A percentile compares a stretch with the other conserved stretches of the same genome.
phyloP scores from a whole-genome alignment of 306 rosid genomes.

The Astragalus membranaceus region DNA sequence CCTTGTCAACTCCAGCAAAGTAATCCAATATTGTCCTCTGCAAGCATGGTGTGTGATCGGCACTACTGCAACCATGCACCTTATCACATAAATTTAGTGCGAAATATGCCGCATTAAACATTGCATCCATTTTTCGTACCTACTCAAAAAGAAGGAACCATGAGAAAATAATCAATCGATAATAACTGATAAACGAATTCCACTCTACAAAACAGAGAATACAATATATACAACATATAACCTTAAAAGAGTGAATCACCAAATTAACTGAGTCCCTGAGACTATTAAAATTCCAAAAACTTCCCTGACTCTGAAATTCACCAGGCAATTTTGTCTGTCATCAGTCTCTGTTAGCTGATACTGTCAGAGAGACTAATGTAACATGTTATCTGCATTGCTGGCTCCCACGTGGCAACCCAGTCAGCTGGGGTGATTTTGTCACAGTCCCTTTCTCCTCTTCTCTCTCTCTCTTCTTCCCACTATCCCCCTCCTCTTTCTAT shows the following conservation, averaged over 20 bases:
- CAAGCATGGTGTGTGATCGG: slow-evolving; percentile 72
- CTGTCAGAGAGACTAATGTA: too few species aligned
- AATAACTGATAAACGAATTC: not conserved
- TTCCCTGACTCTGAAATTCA: too few species aligned
- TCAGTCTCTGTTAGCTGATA: too few species aligned
- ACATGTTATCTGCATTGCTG: too few species aligned
- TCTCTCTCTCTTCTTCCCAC: too few species aligned
- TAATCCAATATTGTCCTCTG: slow-evolving; percentile 64
- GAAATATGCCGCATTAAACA: slow-evolving; percentile 64
- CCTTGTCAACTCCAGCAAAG: slow-evolving; percentile 53
- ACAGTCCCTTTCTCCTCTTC: too few species aligned
- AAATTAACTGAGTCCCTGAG: too few species aligned
- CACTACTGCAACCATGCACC: slow-evolving; percentile 51
- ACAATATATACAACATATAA: not conserved
- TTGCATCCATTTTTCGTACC: slow-evolving; percentile 80
- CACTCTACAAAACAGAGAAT: not conserved
- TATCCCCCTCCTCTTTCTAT: too few species aligned
- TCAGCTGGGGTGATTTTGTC: too few species aligned
- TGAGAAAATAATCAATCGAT: slow-evolving; percentile 5
- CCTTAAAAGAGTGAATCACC: not conserved
- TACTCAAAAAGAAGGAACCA: slow-evolving; percentile 28
- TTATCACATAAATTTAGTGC: slow-evolving; percentile 59
- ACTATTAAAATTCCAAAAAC: too few species aligned
- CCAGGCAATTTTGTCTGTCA: too few species aligned
- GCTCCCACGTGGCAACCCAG: too few species aligned